A percentile compares a stretch with the other conserved stretches of the same genome.
These are phyloP conservation scores for Scalesia atractyloides DNA, from an alignment of 129 eudicot species.

Conservation along the genomic window DNA sequence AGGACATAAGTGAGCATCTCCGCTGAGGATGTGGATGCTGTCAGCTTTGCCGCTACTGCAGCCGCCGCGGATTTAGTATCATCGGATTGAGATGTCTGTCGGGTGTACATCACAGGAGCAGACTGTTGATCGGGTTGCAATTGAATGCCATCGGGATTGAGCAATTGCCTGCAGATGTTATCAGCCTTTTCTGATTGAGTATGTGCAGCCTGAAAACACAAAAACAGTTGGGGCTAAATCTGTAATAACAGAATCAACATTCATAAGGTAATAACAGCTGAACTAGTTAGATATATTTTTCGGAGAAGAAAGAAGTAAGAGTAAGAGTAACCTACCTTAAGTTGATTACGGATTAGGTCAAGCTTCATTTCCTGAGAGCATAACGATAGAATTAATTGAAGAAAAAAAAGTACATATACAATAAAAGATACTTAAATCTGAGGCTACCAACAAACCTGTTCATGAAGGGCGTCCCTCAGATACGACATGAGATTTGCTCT, in stretches of 20 bases:
- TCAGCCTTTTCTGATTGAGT: conserved; percentile 65
- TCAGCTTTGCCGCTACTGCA: conserved; percentile 94
- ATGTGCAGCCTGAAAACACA: conserved; percentile 72
- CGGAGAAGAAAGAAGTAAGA: conserved; percentile 1
- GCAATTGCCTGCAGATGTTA: conserved; percentile 49
- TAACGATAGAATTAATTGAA: conserved; percentile 13
- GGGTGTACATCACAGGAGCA: conserved; percentile 62
- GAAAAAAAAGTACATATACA: neutral
- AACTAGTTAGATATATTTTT: conserved; percentile 7
- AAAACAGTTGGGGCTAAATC: neutral
- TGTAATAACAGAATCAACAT: neutral
- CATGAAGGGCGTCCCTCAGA: conserved; percentile 77
- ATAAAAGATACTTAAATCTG: conserved; percentile 4
- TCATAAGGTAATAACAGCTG: neutral
- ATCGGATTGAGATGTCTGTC: conserved; percentile 55
- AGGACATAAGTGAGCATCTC: conserved; percentile 88
- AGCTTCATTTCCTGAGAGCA: conserved; percentile 72
- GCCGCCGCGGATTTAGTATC: conserved; percentile 89
- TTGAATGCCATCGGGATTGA: conserved; percentile 30
- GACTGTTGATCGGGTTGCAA: conserved; percentile 52
- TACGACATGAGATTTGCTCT: conserved; percentile 74
- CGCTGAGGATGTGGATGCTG: conserved; percentile 91
- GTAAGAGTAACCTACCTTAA: conserved; percentile 58
- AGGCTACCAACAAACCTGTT: conserved; percentile 63
- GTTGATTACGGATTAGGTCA: conserved; percentile 68